phyloP scores from a whole-genome alignment of 805 yeast species.

The Cyberlindnera sargentensis region DNA sequence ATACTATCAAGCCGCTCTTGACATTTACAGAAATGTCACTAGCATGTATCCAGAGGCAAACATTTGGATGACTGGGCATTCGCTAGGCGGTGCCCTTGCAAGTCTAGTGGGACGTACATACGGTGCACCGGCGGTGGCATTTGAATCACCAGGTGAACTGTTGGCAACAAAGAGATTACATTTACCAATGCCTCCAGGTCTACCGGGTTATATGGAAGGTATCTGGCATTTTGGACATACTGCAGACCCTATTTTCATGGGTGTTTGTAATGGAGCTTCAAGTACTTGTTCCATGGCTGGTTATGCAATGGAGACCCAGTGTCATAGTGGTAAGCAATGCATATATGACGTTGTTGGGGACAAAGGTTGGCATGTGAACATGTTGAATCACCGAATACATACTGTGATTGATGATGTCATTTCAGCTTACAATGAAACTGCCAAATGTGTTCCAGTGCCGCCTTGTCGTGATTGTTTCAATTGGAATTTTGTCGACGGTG shows the following conservation, averaged over 20 bases:
- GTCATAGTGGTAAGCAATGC: conserved; percentile 87
- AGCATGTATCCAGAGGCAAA: conserved; percentile 58
- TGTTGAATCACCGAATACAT: conserved; percentile 84
- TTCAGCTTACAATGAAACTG: conserved; percentile 64
- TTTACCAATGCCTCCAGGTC: conserved; percentile 88
- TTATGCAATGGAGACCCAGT: conserved; percentile 93
- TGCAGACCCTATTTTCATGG: conserved; percentile 95
- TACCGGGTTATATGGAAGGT: conserved; percentile 69
- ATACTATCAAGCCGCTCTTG: conserved; percentile 74
- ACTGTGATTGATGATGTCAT: conserved; percentile 83
- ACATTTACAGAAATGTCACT: conserved; percentile 69
- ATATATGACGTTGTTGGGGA: conserved; percentile 86
- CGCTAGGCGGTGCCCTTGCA: conserved; percentile 86
- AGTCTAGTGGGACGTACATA: conserved; percentile 78
- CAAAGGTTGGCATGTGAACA: conserved; percentile 83
- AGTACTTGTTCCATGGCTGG: conserved; percentile 88
- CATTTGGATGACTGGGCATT: conserved; percentile 93
- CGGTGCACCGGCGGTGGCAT: conserved; percentile 85
- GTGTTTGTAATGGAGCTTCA: conserved; percentile 91
- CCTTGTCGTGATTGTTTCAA: conserved; percentile 88
- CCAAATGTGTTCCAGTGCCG: conserved; percentile 65
- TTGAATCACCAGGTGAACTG: conserved; percentile 90
- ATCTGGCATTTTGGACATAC: conserved; percentile 96
- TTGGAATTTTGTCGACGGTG: conserved; percentile 64
- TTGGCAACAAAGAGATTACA: conserved; percentile 80